Conservation (phyloP, 352 stramenopile genomes). For the Phytopythium delawarense region DNA sequence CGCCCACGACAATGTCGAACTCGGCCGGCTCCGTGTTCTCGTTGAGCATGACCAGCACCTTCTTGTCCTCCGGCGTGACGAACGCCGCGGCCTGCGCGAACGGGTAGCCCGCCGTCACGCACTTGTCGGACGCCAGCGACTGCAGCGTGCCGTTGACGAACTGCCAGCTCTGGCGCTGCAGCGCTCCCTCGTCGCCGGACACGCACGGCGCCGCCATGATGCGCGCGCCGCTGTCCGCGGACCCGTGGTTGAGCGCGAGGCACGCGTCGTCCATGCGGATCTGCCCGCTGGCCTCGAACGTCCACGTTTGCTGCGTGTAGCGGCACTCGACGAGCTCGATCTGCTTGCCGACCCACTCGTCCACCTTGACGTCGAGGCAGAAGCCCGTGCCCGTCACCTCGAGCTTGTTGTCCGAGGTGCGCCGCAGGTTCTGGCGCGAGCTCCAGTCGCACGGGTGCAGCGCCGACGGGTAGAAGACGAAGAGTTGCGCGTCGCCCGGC, state of each 20-base stretch:
- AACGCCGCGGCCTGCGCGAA: conserved; percentile 72
- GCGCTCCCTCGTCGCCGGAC: conserved; percentile 19
- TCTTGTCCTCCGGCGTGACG: conserved; percentile 65
- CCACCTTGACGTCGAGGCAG: conserved; percentile 58
- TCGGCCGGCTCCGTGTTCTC: conserved; percentile 73
- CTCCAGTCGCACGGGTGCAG: conserved; percentile 62
- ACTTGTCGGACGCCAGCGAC: conserved; percentile 49
- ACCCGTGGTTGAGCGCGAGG: conserved; percentile 65
- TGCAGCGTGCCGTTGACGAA: conserved; percentile 60
- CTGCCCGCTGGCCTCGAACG: conserved; percentile 36
- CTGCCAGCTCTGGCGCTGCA: conserved; percentile 49
- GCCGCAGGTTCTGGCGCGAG: conserved; percentile 50
- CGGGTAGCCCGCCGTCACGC: conserved; percentile 73
- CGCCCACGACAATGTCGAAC: conserved; percentile 57
- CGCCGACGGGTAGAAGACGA: conserved; percentile 50
- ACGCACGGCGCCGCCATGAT: conserved; percentile 52
- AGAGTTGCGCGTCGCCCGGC: conserved; percentile 62
- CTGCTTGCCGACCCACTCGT: conserved; percentile 47
- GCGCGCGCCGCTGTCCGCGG: conserved; percentile 39
- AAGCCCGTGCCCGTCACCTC: conserved; percentile 54
- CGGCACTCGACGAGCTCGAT: conserved; percentile 61
- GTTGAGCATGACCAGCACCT: conserved; percentile 80
- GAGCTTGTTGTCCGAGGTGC: conserved; percentile 66
- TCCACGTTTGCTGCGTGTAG: conserved; percentile 67
- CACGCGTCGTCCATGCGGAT: conserved; percentile 67